Evolutionary conservation across 768 basidiomycete species (phyloP).

Genomic region (Amanita pallidorosea): DNA sequence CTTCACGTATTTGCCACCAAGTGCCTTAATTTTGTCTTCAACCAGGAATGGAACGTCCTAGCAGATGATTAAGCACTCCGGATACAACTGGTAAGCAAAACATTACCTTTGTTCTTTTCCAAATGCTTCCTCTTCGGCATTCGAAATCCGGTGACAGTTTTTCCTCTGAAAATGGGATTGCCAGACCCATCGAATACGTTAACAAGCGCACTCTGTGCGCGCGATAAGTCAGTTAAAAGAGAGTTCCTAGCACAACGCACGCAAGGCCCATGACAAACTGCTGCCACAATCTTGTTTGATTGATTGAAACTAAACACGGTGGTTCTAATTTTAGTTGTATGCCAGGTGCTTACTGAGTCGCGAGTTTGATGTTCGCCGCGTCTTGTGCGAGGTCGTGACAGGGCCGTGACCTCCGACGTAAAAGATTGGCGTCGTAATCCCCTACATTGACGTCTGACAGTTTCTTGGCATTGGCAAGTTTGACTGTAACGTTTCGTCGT

Average conservation of each 20-base stretch:
- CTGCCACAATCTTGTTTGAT: conserved; percentile 51
- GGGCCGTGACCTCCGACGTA: conserved; percentile 78
- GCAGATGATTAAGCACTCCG: neutral
- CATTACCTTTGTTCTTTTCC: conserved; percentile 36
- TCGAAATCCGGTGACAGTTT: conserved; percentile 55
- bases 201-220: conserved; percentile 43
- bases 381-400: conserved; percentile 33
- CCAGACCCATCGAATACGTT: conserved; percentile 41
- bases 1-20: conserved; percentile 61
- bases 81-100: too few species aligned
- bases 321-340: neutral
- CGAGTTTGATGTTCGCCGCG: conserved; percentile 17
- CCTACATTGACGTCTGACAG: conserved; percentile 44
- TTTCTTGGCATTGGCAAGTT: conserved; percentile 47
- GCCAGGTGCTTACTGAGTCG: conserved; percentile 13
- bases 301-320: conserved; percentile 45
- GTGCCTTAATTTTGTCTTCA: conserved; percentile 49
- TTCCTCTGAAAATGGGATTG: conserved; percentile 56
- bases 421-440: conserved; percentile 67
- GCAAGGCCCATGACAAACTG: conserved; percentile 80
- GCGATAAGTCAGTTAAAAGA: neutral
- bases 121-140: conserved; percentile 49
- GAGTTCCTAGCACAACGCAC: conserved; percentile 22
- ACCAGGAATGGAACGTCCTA: conserved; percentile 62
- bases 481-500: conserved; percentile 41